Conservation (phyloP, 1,284 basidiomycete genomes). For the Malassezia sympodialis region DNA sequence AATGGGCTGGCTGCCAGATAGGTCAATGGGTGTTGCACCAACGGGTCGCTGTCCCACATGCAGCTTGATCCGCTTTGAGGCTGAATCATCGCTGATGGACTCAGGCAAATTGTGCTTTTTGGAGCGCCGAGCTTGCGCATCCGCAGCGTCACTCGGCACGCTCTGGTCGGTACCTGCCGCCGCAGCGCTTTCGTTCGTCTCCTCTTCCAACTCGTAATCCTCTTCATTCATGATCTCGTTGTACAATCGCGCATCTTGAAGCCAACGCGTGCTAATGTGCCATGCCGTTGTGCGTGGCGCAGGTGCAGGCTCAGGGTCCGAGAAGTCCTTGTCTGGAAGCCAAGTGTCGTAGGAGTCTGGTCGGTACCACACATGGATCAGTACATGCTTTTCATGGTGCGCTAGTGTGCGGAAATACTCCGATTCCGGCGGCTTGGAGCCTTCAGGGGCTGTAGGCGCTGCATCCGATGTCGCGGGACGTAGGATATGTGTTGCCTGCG, state of each 20-base stretch:
- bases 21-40: constrained; percentile 40
- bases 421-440: constrained; percentile 10
- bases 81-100: constrained; percentile 32
- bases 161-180: background rate
- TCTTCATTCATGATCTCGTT: constrained; percentile 48
- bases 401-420: constrained; percentile 47
- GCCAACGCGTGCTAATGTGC: constrained; percentile 38
- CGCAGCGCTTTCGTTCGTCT: constrained; percentile 1
- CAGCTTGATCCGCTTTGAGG: constrained; percentile 43
- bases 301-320: constrained; percentile 38
- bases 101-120: constrained; percentile 44
- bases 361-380: constrained; percentile 48
- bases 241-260: constrained; percentile 37
- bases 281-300: constrained; percentile 26
- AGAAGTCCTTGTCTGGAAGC: constrained; percentile 44
- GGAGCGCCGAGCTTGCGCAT: constrained; percentile 11
- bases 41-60: constrained; percentile 36
- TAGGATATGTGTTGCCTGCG: constrained; percentile 35
- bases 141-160: background rate
- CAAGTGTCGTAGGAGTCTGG: constrained; percentile 49
- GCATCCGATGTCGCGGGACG: constrained; percentile 25
- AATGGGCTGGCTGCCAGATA: constrained; percentile 39
- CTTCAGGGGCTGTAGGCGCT: constrained; percentile 10
- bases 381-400: constrained; percentile 30
- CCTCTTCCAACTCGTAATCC: constrained; percentile 43